A percentile compares a stretch with the other conserved stretches of the same genome.
These are phyloP conservation scores for Aspergillus nidulans DNA, from an alignment of 495 filamentous ascomycete species.

Conservation along the genomic window DNA sequence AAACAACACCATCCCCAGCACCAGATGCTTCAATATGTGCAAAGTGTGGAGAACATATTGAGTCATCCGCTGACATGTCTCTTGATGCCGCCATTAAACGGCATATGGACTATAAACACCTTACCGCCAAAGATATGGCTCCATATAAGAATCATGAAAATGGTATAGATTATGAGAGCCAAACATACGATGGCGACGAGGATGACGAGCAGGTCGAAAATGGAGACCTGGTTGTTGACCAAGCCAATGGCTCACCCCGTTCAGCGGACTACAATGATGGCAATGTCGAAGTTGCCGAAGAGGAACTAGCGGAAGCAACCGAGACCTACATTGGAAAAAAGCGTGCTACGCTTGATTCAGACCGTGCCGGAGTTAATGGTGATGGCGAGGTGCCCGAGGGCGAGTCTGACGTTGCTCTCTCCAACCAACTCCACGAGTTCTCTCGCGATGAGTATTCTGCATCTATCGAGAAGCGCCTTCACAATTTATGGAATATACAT, in stretches of 20 bases:
- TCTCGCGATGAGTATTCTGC: slow-evolving; percentile 43
- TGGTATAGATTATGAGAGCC: slow-evolving; percentile 15
- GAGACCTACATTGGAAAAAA: slow-evolving; percentile 22
- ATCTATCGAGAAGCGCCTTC: slow-evolving; percentile 57
- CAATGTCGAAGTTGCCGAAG: slow-evolving; percentile 14
- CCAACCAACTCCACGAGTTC: slow-evolving; percentile 29
- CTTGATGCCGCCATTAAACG: slow-evolving; percentile 24
- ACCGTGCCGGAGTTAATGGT: slow-evolving; percentile 19
- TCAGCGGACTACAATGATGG: slow-evolving; percentile 12
- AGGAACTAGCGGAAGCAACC: slow-evolving; percentile 17
- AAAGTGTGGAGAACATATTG: slow-evolving; percentile 37
- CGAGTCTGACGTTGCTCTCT: slow-evolving; percentile 21
- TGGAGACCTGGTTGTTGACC: slow-evolving; percentile 5
- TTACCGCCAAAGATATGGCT: background rate
- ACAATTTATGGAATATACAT: slow-evolving; percentile 55
- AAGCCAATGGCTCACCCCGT: background rate
- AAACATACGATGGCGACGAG: slow-evolving; percentile 9
- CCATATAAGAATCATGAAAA: background rate
- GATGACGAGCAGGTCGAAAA: slow-evolving; percentile 14
- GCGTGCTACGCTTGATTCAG: slow-evolving; percentile 18
- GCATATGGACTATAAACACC: background rate
- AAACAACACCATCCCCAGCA: slow-evolving; percentile 35
- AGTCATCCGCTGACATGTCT: slow-evolving; percentile 22
- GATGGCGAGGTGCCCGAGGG: slow-evolving; percentile 19
- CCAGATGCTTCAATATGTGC: slow-evolving; percentile 29